phyloP scores from a whole-genome alignment of 306 rosid genomes.

The Delonix regia region DNA sequence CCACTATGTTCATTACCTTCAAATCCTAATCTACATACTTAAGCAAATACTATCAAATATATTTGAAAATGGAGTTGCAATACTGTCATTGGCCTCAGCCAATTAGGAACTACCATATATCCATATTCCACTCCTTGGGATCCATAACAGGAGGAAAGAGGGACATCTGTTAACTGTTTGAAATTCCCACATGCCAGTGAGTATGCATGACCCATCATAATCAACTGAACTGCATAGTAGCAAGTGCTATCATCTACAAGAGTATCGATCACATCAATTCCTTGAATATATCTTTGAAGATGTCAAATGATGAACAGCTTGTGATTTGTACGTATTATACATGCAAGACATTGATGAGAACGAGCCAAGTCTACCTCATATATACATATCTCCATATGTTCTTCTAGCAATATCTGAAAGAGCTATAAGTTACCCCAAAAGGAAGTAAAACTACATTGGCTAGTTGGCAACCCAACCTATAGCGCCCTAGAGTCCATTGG shows the following conservation, averaged over 20 bases:
- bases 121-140: not conserved
- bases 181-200: not conserved
- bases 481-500: not conserved
- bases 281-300: not conserved
- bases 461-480: not conserved
- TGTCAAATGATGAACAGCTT: not conserved
- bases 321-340: not conserved
- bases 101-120: not conserved
- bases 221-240: not conserved
- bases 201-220: not conserved
- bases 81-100: not conserved
- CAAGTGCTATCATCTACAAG: not conserved
- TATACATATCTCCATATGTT: not conserved
- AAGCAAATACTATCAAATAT: slow-evolving; percentile 21
- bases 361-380: not conserved
- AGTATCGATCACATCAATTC: not conserved
- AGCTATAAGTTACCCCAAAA: not conserved
- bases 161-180: not conserved
- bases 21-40: slow-evolving; percentile 8
- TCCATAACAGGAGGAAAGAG: not conserved
- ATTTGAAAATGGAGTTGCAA: not conserved
- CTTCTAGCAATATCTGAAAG: not conserved
- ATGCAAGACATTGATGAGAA: not conserved
- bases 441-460: not conserved
- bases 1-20: slow-evolving; percentile 9